Evolutionary conservation across 2,329 filamentous ascomycete genomes (phyloP).

Genomic region (Ceratocystis huliohia): DNA sequence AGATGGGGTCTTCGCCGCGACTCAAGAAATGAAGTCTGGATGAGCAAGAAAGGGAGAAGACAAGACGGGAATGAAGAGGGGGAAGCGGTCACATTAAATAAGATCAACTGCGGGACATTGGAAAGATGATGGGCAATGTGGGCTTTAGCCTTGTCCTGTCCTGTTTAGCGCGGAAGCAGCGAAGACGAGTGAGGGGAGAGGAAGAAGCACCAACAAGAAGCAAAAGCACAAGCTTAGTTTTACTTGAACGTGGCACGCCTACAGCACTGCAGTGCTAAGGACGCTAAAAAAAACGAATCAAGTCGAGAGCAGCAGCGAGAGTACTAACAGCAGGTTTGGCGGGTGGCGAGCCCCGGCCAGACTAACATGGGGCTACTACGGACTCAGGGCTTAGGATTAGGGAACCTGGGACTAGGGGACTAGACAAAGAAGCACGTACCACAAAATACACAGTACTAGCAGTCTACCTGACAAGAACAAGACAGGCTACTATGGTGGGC

Average conservation of each 20-base stretch:
- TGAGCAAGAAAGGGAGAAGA: conserved; percentile 11
- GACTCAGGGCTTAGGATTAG: background rate
- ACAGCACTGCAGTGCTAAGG: background rate
- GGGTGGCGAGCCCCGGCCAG: background rate
- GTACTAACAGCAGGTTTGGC: too few relatives aligned
- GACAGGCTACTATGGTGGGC: background rate
- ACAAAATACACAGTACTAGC: background rate
- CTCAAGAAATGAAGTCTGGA: conserved; percentile 15
- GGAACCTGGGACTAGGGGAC: background rate
- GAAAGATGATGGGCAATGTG: background rate
- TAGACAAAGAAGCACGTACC: background rate
- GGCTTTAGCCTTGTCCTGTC: background rate
- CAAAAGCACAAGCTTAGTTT: conserved; percentile 1
- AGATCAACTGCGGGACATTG: background rate
- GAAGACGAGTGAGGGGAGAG: background rate
- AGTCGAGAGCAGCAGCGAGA: background rate
- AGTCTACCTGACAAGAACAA: background rate
- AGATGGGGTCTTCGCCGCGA: conserved; percentile 13
- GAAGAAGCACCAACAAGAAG: background rate
- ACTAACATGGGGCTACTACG: background rate
- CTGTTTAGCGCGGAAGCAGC: conserved; percentile 7
- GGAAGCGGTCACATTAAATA: conserved; percentile 17
- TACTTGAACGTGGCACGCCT: background rate
- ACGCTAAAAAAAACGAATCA: conserved; percentile 3
- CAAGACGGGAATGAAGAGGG: conserved; percentile 6